These are phyloP conservation scores for Xylariaceae sp. DNA, from an alignment of 2,329 filamentous ascomycete genomes.

Conservation along the genomic window DNA sequence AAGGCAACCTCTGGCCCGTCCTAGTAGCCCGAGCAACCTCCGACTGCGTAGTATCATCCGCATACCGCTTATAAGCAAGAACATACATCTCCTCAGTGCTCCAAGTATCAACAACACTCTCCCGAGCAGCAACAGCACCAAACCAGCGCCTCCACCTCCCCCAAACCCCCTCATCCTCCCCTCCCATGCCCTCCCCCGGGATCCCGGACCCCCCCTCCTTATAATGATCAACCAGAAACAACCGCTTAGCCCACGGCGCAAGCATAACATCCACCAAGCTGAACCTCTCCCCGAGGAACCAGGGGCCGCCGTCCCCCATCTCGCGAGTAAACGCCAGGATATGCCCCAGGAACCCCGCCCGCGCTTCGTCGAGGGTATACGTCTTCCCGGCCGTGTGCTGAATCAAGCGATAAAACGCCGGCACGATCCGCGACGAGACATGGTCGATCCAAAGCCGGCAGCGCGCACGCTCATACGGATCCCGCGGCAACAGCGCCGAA, in stretches of 20 bases:
- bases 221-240: slow-evolving; percentile 73
- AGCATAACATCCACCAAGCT: slow-evolving; percentile 66
- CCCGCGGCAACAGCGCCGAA: slow-evolving; percentile 46
- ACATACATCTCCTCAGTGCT: slow-evolving; percentile 66
- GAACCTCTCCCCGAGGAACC: slow-evolving; percentile 62
- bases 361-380: slow-evolving; percentile 49
- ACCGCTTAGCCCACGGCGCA: slow-evolving; percentile 66
- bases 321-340: slow-evolving; percentile 58
- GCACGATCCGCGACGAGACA: slow-evolving; percentile 61
- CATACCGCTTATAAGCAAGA: slow-evolving; percentile 64
- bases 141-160: slow-evolving; percentile 62
- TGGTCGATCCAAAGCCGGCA: slow-evolving; percentile 73
- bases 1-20: slow-evolving; percentile 59
- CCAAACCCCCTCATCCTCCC: slow-evolving; percentile 56
- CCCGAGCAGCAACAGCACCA: slow-evolving; percentile 52
- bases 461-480: slow-evolving; percentile 58
- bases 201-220: slow-evolving; percentile 55
- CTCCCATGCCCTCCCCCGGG: slow-evolving; percentile 30
- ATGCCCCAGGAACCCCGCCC: slow-evolving; percentile 53
- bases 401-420: slow-evolving; percentile 61
- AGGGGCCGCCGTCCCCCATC: slow-evolving; percentile 57
- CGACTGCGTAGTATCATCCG: slow-evolving; percentile 60
- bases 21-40: slow-evolving; percentile 60
- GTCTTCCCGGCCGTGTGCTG: slow-evolving; percentile 51
- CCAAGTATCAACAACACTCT: slow-evolving; percentile 63